These are phyloP conservation scores for Backusella westeae DNA, from an alignment of 192 early-diverging fungal species.

Conservation along the genomic window DNA sequence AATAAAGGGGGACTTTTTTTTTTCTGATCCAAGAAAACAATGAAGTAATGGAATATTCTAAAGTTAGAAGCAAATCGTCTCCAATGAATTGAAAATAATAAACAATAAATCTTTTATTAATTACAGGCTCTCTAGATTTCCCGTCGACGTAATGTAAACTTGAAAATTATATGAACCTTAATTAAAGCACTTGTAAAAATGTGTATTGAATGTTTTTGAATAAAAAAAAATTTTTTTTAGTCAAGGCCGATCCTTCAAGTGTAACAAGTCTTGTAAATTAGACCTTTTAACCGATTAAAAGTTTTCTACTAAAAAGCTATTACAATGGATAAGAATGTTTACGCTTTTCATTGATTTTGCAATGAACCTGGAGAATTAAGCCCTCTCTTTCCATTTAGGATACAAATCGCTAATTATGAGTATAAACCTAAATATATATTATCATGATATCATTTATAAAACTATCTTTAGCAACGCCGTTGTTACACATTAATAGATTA, in stretches of 20 bases:
- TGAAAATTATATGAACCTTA: background rate
- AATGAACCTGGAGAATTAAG: too few species aligned
- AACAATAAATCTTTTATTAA: background rate
- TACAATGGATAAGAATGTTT: background rate
- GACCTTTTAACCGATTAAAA: background rate
- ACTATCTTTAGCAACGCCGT: background rate
- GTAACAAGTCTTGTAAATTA: background rate
- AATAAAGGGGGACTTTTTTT: background rate
- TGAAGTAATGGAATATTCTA: background rate
- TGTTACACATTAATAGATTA: conserved; percentile 7
- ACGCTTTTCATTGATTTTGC: background rate
- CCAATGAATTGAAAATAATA: background rate
- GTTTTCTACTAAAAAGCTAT: background rate
- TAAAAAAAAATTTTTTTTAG: background rate
- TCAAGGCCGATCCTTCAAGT: background rate
- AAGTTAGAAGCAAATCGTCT: background rate
- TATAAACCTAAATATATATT: background rate
- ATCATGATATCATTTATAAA: background rate
- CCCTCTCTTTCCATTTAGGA: background rate
- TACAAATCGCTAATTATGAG: background rate
- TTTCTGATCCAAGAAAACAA: background rate
- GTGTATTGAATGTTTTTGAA: background rate
- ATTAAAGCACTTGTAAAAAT: background rate
- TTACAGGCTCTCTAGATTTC: background rate
- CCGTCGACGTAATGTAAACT: background rate